phyloP scores from a whole-genome alignment of 768 basidiomycete genomes.

The Gymnopilus junonius region DNA sequence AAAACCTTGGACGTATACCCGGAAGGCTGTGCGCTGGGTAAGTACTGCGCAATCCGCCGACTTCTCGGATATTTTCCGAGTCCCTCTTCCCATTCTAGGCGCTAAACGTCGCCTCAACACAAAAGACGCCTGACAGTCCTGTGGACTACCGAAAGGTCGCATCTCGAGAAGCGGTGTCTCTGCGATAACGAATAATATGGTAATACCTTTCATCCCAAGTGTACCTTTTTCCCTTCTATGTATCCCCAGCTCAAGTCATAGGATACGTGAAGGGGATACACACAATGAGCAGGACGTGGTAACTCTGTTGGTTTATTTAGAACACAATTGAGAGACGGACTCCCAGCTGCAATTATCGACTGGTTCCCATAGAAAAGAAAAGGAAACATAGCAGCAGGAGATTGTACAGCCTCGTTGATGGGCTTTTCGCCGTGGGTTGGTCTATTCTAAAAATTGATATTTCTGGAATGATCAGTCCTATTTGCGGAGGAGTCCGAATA shows the following conservation, averaged over 20 bases:
- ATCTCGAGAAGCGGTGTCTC: not conserved
- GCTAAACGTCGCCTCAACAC: not conserved
- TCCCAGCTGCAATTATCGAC: not conserved
- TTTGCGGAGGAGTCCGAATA: not conserved
- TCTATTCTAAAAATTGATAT: not conserved
- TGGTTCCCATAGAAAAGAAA: not conserved
- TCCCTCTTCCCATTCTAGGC: not conserved
- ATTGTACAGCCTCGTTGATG: not conserved
- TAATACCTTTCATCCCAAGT: not conserved
- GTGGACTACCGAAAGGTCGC: not conserved
- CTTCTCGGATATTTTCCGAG: not conserved
- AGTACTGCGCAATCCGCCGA: not conserved
- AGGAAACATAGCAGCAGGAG: too few relatives aligned
- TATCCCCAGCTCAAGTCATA: not conserved
- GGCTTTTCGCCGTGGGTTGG: too few relatives aligned
- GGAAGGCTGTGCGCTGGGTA: not conserved
- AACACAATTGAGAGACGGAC: not conserved
- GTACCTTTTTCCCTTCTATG: not conserved
- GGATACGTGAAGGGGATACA: too few relatives aligned
- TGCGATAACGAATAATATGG: not conserved
- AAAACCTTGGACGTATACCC: not conserved
- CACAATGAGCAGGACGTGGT: not conserved
- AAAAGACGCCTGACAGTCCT: not conserved
- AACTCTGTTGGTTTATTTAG: not conserved
- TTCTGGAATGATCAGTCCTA: not conserved